Percentiles rank a stretch among this genome's conserved stretches.
These are phyloP conservation scores for Parietaria judaica DNA, from an alignment of 306 rosid species.

Conservation along the genomic window DNA sequence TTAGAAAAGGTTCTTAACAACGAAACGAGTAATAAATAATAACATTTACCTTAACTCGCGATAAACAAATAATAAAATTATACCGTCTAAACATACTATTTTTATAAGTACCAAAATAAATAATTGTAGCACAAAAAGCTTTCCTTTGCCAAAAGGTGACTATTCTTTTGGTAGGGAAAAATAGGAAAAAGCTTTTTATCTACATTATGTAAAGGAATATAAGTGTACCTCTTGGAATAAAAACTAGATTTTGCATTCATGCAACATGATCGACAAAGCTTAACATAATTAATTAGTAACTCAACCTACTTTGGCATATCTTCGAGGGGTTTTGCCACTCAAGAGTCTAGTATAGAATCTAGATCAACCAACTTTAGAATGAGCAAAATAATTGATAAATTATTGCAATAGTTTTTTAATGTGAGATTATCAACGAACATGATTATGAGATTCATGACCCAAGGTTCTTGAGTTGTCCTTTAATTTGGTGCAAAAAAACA, in stretches of 20 bases:
- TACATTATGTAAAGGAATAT: neutral
- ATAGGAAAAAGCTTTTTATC: neutral
- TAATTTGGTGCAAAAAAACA: too few species aligned
- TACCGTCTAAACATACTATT: too few species aligned
- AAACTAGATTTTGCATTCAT: too few species aligned
- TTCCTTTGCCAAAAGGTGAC: neutral
- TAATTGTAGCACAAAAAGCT: neutral
- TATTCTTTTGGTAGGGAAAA: neutral
- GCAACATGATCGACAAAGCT: neutral
- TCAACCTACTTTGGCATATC: neutral
- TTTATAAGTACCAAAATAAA: neutral
- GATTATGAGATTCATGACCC: too few species aligned
- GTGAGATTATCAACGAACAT: too few species aligned
- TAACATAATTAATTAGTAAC: constrained; percentile 2
- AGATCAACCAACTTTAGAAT: neutral
- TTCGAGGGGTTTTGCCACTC: neutral
- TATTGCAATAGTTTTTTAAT: neutral
- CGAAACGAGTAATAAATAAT: too few species aligned
- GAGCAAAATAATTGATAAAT: neutral
- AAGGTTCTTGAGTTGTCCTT: too few species aligned
- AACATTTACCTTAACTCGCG: too few species aligned
- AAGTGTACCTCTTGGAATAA: neutral
- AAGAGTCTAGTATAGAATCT: neutral
- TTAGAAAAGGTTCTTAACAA: too few species aligned
- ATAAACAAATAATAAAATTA: too few species aligned